Percentiles rank a stretch among this genome's conserved stretches.
Conservation (phyloP, 164 flowering plant species). For the Euptelea pleiosperma region DNA sequence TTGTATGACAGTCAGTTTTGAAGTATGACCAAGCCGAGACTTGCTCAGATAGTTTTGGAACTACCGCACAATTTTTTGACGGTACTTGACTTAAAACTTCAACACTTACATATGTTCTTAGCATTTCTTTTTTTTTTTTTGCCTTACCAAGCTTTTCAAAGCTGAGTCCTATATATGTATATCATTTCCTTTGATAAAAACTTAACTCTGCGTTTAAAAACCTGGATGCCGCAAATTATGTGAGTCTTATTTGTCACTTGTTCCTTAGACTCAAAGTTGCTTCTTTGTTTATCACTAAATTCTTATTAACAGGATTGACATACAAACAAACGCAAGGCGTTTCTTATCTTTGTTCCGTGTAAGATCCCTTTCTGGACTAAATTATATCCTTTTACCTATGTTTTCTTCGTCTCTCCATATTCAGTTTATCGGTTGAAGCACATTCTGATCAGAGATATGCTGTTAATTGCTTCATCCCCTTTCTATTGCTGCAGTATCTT, state of each 20-base stretch:
- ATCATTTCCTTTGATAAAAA: not conserved
- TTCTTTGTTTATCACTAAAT: no score
- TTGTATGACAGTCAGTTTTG: not conserved
- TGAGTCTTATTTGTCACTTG: no score
- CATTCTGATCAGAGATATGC: not conserved
- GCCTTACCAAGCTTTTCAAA: not conserved
- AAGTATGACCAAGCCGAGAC: no score
- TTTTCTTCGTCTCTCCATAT: constrained; percentile 7
- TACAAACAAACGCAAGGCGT: constrained; percentile 74
- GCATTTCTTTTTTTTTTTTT: no score
- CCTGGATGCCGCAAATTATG: no score
- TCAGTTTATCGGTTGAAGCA: not conserved
- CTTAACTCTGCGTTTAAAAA: no score
- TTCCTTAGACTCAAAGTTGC: no score
- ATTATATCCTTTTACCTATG: not conserved
- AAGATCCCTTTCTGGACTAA: constrained; percentile 22
- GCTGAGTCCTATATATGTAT: not conserved
- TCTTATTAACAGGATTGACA: constrained; percentile 77
- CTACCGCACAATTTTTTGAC: no score
- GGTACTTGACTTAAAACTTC: not conserved
- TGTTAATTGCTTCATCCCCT: not conserved
- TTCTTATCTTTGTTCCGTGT: constrained; percentile 81
- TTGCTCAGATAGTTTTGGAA: no score
- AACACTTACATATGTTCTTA: not conserved
- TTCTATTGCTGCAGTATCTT: constrained; percentile 62